Evolutionary conservation across 208 protist species (phyloP).

Genomic region (Leishmania mexicana): DNA sequence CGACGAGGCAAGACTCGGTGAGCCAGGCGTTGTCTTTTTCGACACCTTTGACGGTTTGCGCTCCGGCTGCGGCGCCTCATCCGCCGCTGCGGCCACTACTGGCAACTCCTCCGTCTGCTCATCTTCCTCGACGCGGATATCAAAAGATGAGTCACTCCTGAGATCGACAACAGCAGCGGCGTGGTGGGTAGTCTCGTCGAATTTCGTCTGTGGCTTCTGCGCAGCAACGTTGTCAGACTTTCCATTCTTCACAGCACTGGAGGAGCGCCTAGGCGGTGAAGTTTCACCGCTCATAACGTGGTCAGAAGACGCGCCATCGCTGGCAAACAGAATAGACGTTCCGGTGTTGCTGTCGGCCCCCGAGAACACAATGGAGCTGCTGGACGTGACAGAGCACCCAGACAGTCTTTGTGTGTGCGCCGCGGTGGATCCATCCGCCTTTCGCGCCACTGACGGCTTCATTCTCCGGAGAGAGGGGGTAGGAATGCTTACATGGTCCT

Average conservation of each 20-base stretch:
- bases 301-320: not conserved
- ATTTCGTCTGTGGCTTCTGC: not conserved
- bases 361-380: slow-evolving; percentile 3
- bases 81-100: not conserved
- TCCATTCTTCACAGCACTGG: not conserved
- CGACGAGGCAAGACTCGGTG: not conserved
- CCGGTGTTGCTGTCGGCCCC: not conserved
- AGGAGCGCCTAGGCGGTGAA: not conserved
- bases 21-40: not conserved
- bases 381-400: not conserved
- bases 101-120: not conserved
- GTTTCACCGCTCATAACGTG: no score
- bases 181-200: slow-evolving; percentile 9
- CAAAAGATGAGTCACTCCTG: slow-evolving; percentile 14
- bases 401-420: not conserved
- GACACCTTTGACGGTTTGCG: not conserved
- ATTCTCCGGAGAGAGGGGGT: not conserved
- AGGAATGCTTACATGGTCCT: not conserved
- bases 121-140: slow-evolving; percentile 19
- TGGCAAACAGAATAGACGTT: not conserved
- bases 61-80: not conserved
- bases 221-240: not conserved
- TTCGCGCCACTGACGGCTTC: not conserved
- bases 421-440: not conserved
- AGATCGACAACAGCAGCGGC: not conserved